phyloP scores from a whole-genome alignment of 805 yeast genomes.

The Zygoascus tannicola region DNA sequence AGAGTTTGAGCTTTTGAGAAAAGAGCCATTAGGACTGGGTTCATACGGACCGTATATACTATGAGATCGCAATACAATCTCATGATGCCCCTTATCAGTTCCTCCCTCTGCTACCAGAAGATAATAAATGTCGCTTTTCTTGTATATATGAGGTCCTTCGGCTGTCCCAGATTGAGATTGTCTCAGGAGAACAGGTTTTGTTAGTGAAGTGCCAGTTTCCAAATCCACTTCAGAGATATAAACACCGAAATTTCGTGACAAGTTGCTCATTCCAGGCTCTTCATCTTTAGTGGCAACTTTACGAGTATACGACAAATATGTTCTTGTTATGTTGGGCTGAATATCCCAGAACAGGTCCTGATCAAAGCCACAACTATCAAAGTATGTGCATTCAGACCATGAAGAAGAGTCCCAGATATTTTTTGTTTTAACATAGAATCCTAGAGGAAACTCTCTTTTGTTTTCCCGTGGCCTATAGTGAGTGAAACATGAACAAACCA shows the following conservation, averaged over 20 bases:
- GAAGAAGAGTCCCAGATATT: constrained; percentile 2
- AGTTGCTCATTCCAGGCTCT: background rate
- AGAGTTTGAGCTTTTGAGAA: background rate
- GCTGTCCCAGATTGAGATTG: background rate
- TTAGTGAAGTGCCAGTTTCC: background rate
- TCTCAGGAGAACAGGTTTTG: background rate
- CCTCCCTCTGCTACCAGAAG: constrained; percentile 7
- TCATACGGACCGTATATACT: constrained; percentile 3
- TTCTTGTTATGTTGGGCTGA: background rate
- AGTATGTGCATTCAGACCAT: constrained; percentile 4
- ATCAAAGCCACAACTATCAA: constrained; percentile 5
- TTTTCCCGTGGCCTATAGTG: background rate
- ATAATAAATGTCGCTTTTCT: background rate
- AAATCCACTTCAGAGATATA: background rate
- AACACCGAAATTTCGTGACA: background rate
- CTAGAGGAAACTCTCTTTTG: constrained; percentile 1
- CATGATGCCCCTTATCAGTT: background rate
- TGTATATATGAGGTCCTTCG: background rate
- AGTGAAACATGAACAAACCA: constrained; percentile 2
- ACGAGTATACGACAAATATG: background rate
- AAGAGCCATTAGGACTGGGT: background rate
- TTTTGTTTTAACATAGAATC: constrained; percentile 2
- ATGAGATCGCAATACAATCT: background rate
- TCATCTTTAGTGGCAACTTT: background rate
- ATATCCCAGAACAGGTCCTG: constrained; percentile 5